Percentiles rank a stretch among this genome's conserved stretches.
phyloP scores from a whole-genome alignment of 176 grass and related monocot species.

The Poa annua region DNA sequence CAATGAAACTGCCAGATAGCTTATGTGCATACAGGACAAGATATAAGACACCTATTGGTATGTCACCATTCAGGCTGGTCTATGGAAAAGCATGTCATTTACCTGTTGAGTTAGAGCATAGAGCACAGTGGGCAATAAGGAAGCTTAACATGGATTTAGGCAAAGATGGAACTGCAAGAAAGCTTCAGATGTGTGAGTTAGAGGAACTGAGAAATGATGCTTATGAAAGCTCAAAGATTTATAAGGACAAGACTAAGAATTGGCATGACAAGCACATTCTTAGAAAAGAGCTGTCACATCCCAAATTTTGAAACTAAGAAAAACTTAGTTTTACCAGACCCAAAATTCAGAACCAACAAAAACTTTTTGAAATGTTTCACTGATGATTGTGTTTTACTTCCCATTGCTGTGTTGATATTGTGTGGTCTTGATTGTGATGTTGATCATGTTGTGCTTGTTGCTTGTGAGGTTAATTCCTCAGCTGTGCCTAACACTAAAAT shows the following conservation, averaged over 20 bases:
- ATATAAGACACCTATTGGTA: background rate
- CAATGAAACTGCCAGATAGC: background rate
- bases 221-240: background rate
- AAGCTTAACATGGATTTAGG: background rate
- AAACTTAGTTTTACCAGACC: too few species aligned
- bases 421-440: too few species aligned
- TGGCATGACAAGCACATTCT: background rate
- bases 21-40: background rate
- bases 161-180: background rate
- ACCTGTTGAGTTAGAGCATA: background rate
- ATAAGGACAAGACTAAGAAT: background rate
- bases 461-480: too few species aligned
- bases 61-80: background rate
- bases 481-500: too few species aligned
- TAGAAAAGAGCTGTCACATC: background rate
- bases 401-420: too few species aligned
- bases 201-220: background rate
- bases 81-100: background rate
- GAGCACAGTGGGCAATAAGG: background rate
- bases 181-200: background rate
- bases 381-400: too few species aligned
- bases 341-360: too few species aligned
- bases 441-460: too few species aligned
- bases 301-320: too few species aligned
- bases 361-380: too few species aligned